These are phyloP conservation scores for Microstegium vimineum DNA, from an alignment of 176 grass and related monocot genomes.

Conservation along the genomic window DNA sequence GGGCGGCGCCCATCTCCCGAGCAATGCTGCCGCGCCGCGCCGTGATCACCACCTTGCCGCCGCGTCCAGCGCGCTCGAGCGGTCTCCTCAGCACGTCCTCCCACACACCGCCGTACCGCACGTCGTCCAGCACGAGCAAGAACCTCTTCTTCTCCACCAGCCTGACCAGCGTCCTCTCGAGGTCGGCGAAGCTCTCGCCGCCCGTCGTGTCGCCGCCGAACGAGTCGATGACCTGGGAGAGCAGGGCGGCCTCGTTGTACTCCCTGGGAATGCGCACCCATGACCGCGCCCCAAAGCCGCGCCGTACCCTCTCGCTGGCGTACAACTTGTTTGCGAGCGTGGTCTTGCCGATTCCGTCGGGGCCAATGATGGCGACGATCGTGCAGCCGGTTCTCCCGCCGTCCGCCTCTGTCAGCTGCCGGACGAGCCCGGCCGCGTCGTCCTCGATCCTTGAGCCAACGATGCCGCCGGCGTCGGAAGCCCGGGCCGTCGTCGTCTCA, in stretches of 20 bases:
- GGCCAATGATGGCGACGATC: constrained; percentile 44
- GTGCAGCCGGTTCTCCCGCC: constrained; percentile 3
- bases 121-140: constrained; percentile 63
- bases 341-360: constrained; percentile 64
- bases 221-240: constrained; percentile 44
- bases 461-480: background rate
- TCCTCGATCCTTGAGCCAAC: constrained; percentile 40
- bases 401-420: constrained; percentile 17
- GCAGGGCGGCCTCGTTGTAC: constrained; percentile 42
- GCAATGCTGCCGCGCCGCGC: constrained; percentile 31
- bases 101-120: constrained; percentile 46
- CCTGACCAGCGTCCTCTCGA: constrained; percentile 22
- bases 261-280: constrained; percentile 43
- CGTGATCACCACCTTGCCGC: constrained; percentile 60
- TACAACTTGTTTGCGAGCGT: constrained; percentile 51
- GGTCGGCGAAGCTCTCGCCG: constrained; percentile 20
- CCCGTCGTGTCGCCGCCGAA: constrained; percentile 34
- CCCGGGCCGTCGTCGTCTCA: background rate
- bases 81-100: constrained; percentile 30
- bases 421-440: constrained; percentile 22
- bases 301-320: constrained; percentile 45
- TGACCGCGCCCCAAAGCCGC: constrained; percentile 28
- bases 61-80: constrained; percentile 28
- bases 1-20: constrained; percentile 38
- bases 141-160: constrained; percentile 38